Base-by-base conservation (phyloP, 2,329 filamentous ascomycete genomes). In the Juglanconis sp. region DNA sequence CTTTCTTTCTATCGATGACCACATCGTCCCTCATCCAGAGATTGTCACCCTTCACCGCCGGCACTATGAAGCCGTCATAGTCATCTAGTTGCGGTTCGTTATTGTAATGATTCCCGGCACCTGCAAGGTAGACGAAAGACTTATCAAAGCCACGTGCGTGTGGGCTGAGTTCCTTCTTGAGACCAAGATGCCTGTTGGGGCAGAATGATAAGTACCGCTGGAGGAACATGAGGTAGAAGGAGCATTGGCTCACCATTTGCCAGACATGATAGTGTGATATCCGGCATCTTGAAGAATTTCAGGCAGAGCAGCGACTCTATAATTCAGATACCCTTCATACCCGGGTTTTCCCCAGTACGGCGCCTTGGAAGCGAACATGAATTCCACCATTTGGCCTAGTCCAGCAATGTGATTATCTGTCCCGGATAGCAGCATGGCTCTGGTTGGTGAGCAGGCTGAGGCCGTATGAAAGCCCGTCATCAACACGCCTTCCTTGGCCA, bases 391-490 rank as follows among this genome's bases (percentile, higher is more conserved):
- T 61, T 82, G 82, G 0, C 83, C 83, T 0, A 86, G 71, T 1
- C 83, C 77, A 4, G 77, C 77, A 54, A 81, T 80, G 60, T 81
- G 81, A 64, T 84, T 78, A 62, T 85, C 81, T 1, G 82, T 86
- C 7, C 83, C 83, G 0, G 81, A 83, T 74, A 86, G 79, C 60
- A 86, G 77, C 84, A 86, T 86, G 48, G 80, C 77, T 46, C 83
- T 71, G 4, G 80, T 83, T 4, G 83, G 84, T 56, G 82, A 84
- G 68, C 82, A 86, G 60, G 83, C 82, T 17, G 83, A 79, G 1
- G 83, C 83, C 1, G 82, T 80, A 63, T 86, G 83, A 67, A 84
- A 86, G 60, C 84, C 80, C 0, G 82, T 85, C 62, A 85, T 80
- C 1, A 81, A 77, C 11, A 86, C 66, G 9, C 82, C 78, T 44